A percentile compares a stretch with the other conserved stretches of the same genome.
Evolutionary conservation across 768 basidiomycete species (phyloP).

Genomic region (Pleurotus platypus): DNA sequence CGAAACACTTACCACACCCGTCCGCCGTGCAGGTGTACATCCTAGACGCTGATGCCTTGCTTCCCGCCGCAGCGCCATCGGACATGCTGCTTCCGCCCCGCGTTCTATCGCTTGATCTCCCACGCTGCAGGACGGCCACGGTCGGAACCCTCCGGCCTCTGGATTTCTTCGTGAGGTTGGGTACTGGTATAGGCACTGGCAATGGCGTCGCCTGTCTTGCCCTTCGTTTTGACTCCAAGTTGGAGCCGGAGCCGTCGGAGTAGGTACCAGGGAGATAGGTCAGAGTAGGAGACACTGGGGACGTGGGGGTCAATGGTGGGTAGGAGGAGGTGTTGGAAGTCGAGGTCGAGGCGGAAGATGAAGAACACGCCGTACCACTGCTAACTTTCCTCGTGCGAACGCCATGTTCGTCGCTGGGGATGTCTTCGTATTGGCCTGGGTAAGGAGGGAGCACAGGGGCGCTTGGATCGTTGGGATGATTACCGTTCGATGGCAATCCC

Average conservation of each 20-base stretch:
- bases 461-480: background rate
- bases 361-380: conserved; percentile 9
- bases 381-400: conserved; percentile 10
- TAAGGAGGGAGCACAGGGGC: background rate
- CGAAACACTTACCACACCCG: conserved; percentile 86
- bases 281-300: conserved; percentile 21
- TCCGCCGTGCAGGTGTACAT: conserved; percentile 75
- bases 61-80: conserved; percentile 15
- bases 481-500: background rate
- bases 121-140: conserved; percentile 29
- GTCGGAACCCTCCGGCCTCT: conserved; percentile 67
- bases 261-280: conserved; percentile 5
- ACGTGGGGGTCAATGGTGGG: conserved; percentile 16
- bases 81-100: conserved; percentile 12
- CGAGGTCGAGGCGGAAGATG: conserved; percentile 10
- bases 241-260: conserved; percentile 11
- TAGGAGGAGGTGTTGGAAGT: conserved; percentile 24
- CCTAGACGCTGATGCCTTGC: conserved; percentile 36
- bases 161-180: conserved; percentile 68
- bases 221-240: conserved; percentile 23
- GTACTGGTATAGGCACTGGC: conserved; percentile 59
- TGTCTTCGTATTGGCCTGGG: background rate
- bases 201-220: conserved; percentile 30
- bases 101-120: conserved; percentile 14
- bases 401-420: background rate